These are phyloP conservation scores for Trifolium subterraneum DNA, from an alignment of 306 rosid genomes.

Conservation along the genomic window DNA sequence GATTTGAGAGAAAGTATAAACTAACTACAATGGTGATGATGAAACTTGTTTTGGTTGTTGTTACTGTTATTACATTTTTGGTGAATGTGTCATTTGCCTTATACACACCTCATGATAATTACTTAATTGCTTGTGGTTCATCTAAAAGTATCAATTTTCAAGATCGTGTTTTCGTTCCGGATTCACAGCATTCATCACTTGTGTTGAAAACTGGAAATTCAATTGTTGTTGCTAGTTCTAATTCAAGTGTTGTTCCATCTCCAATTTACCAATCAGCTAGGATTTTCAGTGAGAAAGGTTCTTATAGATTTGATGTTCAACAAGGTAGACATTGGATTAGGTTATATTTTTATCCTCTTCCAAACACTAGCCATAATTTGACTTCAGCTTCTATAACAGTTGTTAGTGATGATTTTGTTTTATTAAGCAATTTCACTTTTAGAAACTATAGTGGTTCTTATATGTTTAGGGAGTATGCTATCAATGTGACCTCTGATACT, in stretches of 20 bases:
- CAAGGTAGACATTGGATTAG: constrained; percentile 89
- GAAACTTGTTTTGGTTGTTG: constrained; percentile 51
- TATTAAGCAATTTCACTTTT: constrained; percentile 76
- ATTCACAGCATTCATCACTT: constrained; percentile 64
- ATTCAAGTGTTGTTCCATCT: constrained; percentile 57
- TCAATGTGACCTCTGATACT: constrained; percentile 70
- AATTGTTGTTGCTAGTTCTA: constrained; percentile 57
- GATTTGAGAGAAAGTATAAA: background rate
- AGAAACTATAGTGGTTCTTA: constrained; percentile 66
- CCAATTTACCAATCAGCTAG: constrained; percentile 84
- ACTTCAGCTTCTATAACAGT: constrained; percentile 73
- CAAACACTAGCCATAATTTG: constrained; percentile 57
- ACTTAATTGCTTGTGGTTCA: constrained; percentile 86
- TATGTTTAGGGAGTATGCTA: constrained; percentile 82
- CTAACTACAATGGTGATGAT: constrained; percentile 44
- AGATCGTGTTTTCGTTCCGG: constrained; percentile 79
- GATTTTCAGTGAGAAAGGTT: constrained; percentile 61
- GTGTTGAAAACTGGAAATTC: constrained; percentile 63
- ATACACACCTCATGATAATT: constrained; percentile 71
- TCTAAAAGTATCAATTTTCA: constrained; percentile 64
- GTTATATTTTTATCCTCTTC: constrained; percentile 72
- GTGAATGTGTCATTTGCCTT: constrained; percentile 56
- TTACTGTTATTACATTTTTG: constrained; percentile 41
- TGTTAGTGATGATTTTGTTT: constrained; percentile 78
- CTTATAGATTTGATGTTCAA: constrained; percentile 67